Percentiles rank a stretch among this genome's conserved stretches.
phyloP scores from a whole-genome alignment of 495 filamentous ascomycete species.

The Lophiostoma macrostomum region DNA sequence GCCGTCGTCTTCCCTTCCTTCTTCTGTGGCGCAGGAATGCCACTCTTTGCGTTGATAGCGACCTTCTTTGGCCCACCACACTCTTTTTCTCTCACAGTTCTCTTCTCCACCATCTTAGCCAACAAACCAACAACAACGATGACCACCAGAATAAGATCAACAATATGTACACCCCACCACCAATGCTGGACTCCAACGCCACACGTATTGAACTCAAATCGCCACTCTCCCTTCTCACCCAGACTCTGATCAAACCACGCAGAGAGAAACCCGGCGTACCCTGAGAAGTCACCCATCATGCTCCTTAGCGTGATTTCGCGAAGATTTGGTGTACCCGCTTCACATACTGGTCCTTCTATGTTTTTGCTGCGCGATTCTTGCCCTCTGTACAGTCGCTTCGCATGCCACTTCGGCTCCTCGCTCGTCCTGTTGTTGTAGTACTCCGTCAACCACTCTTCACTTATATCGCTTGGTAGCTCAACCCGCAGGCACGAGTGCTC shows the following conservation, averaged over 20 bases:
- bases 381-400: background rate
- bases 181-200: constrained; percentile 79
- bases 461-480: background rate
- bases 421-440: background rate
- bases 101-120: no score
- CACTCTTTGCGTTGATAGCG: no score
- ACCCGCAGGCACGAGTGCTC: background rate
- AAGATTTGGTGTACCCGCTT: constrained; percentile 52
- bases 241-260: constrained; percentile 76
- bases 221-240: constrained; percentile 59
- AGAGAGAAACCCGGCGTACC: constrained; percentile 82
- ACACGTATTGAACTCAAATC: constrained; percentile 74
- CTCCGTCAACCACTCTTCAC: background rate
- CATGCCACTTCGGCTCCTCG: constrained; percentile 22
- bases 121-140: background rate
- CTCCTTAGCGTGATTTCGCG: constrained; percentile 91
- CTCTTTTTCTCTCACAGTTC: no score
- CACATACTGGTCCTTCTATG: constrained; percentile 41
- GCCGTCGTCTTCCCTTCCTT: no score
- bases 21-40: no score
- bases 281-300: constrained; percentile 95
- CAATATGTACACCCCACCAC: constrained; percentile 85
- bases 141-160: constrained; percentile 35
- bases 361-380: constrained; percentile 35
- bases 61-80: no score